Base-by-base conservation (phyloP, 495 filamentous ascomycete species). In the Jackrogersella minutella region DNA sequence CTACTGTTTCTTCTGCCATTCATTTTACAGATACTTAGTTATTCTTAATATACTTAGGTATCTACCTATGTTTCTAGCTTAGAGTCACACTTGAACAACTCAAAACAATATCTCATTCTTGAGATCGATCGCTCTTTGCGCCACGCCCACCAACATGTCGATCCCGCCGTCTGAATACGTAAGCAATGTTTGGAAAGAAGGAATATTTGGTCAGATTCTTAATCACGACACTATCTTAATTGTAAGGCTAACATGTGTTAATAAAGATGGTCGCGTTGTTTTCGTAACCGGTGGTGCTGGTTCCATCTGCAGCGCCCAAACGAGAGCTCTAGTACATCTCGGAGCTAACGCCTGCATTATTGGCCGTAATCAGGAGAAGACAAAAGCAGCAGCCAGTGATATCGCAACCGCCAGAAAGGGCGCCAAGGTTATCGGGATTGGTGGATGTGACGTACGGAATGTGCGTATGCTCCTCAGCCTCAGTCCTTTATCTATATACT, bases 251-350 rank as follows among this genome's bases (percentile, higher is more conserved):
- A 71, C 37, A 11, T 1, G 3, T 37, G 33, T 30, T 47, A 17
- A 69, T 9, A 5, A 72, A 93, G 91, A 86, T 58, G 88, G 91
- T 73, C 95, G 95, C 74, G 93, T 98, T 16, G 84, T 97, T 66
- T 94, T 98, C 81, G 96, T 96, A 72, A 99, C 95, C 24, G 95
- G 95, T 37, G 95, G 95, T 52, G 92, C 92, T 0, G 95, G 95
- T 34, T 90, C 92, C 11, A 99, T 99, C 68, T 96, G 95, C 77
- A 93, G 90, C 68, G 92, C 90, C 7, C 95, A 97, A 77, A 95
- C 97, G 36, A 87, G 91, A 54, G 95, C 93, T 13, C 76, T 99
- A 36, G 91, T 99, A 13, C 84, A 93, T 54, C 90, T 99, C 30
- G 95, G 95, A 58, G 93, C 92, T 34, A 90, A 97, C 68, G 95